A percentile compares a stretch with the other conserved stretches of the same genome.
Conservation (phyloP, 768 basidiomycete genomes). For the Termitomyces sp. region DNA sequence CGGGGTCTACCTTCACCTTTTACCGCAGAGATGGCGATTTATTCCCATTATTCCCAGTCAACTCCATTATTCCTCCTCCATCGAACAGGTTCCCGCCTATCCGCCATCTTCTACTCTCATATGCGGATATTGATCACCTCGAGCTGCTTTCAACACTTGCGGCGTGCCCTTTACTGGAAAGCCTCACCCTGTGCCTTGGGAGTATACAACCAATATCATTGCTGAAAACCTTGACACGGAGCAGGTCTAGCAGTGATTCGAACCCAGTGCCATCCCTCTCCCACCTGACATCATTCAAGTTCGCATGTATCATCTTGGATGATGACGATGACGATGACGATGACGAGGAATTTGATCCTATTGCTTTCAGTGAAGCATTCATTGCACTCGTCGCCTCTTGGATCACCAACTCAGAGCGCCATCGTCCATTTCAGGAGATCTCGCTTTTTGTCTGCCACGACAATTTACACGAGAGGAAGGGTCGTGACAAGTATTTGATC, state of each 20-base stretch:
- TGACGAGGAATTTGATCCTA: background rate
- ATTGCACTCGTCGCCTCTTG: background rate
- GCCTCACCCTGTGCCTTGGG: background rate
- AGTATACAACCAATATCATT: background rate
- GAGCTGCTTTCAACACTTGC: background rate
- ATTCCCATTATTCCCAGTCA: background rate
- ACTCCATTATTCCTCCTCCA: background rate
- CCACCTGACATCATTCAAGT: background rate
- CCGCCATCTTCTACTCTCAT: background rate
- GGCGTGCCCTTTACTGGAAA: background rate
- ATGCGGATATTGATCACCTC: background rate
- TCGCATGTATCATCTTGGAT: background rate
- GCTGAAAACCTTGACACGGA: background rate
- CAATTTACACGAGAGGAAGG: background rate
- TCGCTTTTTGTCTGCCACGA: background rate
- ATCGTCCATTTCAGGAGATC: background rate
- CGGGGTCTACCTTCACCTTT: background rate
- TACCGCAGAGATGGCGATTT: background rate
- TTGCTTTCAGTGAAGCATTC: background rate
- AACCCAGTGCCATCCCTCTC: background rate
- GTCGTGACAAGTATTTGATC: background rate
- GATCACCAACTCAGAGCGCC: background rate
- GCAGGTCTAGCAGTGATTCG: background rate
- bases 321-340: background rate
- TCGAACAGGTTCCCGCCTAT: background rate